Evolutionary conservation across 2,329 filamentous ascomycete species (phyloP).

Genomic region (Emericellopsis atlantica): DNA sequence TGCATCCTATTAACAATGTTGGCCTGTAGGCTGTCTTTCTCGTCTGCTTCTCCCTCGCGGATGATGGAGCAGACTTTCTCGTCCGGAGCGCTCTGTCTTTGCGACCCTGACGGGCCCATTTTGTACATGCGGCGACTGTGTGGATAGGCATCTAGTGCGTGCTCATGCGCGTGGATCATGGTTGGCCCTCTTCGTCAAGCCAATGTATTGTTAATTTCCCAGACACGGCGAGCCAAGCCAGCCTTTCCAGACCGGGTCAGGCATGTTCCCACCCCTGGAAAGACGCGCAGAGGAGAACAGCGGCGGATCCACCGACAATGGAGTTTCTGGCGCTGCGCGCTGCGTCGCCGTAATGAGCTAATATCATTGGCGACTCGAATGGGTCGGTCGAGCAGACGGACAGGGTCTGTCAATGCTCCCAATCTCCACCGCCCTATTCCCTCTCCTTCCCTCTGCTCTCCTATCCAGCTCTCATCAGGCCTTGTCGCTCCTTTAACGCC

Average conservation of each 20-base stretch:
- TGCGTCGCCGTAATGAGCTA: no score
- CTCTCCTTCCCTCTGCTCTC: slow-evolving; percentile 9
- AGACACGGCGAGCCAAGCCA: slow-evolving; percentile 2
- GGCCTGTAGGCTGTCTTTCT: no score
- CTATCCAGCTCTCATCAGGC: slow-evolving; percentile 5
- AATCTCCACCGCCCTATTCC: slow-evolving; percentile 1
- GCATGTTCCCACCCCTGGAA: background rate
- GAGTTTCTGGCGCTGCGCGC: no score
- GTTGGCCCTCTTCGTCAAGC: background rate
- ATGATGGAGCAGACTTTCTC: no score
- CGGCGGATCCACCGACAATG: background rate
- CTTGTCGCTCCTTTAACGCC: slow-evolving; percentile 13
- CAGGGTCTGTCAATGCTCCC: background rate
- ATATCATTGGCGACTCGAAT: no score
- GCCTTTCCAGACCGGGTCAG: background rate
- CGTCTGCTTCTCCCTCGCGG: no score
- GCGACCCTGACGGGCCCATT: no score
- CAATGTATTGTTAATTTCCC: slow-evolving; percentile 3
- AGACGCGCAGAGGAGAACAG: background rate
- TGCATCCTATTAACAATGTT: no score
- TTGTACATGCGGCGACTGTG: background rate
- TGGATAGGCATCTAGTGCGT: background rate
- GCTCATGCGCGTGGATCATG: background rate
- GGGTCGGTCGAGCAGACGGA: no score
- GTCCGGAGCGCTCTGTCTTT: no score